phyloP scores from a whole-genome alignment of 352 stramenopile genomes.

The Bremia lactucae region DNA sequence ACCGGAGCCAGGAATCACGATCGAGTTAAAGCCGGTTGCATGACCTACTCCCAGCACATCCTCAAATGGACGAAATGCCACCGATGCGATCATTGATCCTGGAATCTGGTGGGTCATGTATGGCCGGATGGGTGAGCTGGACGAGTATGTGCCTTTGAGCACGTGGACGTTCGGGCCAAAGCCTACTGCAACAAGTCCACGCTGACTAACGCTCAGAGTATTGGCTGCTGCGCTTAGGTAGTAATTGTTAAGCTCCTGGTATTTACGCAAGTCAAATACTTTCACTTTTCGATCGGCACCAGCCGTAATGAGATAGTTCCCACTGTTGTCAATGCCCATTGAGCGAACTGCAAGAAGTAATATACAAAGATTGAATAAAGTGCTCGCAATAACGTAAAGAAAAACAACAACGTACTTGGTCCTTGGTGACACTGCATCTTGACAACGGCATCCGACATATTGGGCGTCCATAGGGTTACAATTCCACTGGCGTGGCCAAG shows the following conservation, averaged over 20 bases:
- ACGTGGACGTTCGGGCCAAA: slow-evolving; percentile 88
- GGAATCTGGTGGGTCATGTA: slow-evolving; percentile 89
- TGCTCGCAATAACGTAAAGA: not conserved
- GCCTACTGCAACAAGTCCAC: slow-evolving; percentile 89
- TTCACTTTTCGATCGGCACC: slow-evolving; percentile 92
- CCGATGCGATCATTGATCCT: slow-evolving; percentile 69
- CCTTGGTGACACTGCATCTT: slow-evolving; percentile 97
- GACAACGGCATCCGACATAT: slow-evolving; percentile 88
- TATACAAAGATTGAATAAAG: slow-evolving; percentile 7
- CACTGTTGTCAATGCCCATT: slow-evolving; percentile 88
- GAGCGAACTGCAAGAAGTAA: slow-evolving; percentile 48
- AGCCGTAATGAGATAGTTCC: slow-evolving; percentile 94
- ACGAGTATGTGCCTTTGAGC: slow-evolving; percentile 85
- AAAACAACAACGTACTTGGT: slow-evolving; percentile 59
- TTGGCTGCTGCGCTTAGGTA: slow-evolving; percentile 80
- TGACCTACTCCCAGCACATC: slow-evolving; percentile 96
- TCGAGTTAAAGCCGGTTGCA: slow-evolving; percentile 59
- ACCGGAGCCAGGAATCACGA: slow-evolving; percentile 93
- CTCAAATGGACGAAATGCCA: slow-evolving; percentile 97
- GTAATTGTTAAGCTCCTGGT: slow-evolving; percentile 92
- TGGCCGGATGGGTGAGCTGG: slow-evolving; percentile 39
- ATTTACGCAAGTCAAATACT: slow-evolving; percentile 96
- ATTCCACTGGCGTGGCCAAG: slow-evolving; percentile 94
- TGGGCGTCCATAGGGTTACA: slow-evolving; percentile 97
- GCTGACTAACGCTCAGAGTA: slow-evolving; percentile 93